Evolutionary conservation across 1,139 yeast species (phyloP), one percentile per base, ranked within the genome.

Genomic region (Ogataea hybrid): DNA sequence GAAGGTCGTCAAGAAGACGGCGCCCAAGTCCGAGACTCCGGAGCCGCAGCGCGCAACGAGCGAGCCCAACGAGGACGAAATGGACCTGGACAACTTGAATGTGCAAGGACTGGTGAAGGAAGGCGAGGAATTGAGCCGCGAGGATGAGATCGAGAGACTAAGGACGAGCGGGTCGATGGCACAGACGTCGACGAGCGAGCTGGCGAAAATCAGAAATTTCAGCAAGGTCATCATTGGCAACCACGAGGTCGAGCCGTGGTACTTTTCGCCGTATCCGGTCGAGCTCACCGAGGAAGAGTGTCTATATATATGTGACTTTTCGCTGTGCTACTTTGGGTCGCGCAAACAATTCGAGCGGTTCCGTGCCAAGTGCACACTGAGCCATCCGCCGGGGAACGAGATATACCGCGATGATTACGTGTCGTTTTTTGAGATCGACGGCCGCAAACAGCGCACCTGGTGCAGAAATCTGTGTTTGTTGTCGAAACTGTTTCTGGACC

Each of bases 381-480:
- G 83, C 55, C 97, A 92, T 58, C 99, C 99, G 0, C 98, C 99
- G 0, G 99, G 99, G 0, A 92, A 92, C 65, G 98, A 92, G 60
- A 90, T 92, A 14, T 92, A 92, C 62, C 71, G 98, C 42, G 98
- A 94, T 61, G 87, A 78, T 12, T 73, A 76, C 51, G 80, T 84
- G 27, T 81, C 88, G 29, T 90, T 92, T 61, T 92, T 92, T 74
- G 99, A 92, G 63, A 89, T 92, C 47, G 99, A 92, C 62, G 99
- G 98, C 5, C 73, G 97, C 46, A 84, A 86, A 53, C 98, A 92
- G 64, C 71, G 97, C 46, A 84, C 96, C 0, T 92, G 97, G 97
- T 92, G 98, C 64, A 78, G 98, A 52, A 94, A 92, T 61, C 70
- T 94, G 48, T 92, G 97, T 70, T 69, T 92, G 42, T 68, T 94